Base-by-base conservation (phyloP, 306 rosid species). In the Quercus cerris region DNA sequence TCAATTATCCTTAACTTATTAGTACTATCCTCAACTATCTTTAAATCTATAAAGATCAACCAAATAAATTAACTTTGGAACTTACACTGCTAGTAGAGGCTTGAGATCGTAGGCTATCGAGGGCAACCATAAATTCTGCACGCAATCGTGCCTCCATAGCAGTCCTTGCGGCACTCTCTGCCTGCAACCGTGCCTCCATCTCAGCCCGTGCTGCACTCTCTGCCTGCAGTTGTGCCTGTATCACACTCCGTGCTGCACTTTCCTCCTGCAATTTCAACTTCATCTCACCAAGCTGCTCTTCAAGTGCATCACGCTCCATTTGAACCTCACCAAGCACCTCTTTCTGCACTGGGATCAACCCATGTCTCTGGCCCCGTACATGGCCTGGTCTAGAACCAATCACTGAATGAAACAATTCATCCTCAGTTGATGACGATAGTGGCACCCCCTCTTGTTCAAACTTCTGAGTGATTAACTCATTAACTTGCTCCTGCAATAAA, bases 151-250 rank as follows among this genome's bases (percentile, higher is more conserved):
- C 72, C 72, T 68, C 72, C 72, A 68, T 68, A 3, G 72, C 72
- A 9, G 72, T 68, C 28, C 72, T 18, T 68, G 72, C 72, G 4
- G 72, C 72, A 68, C 72, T 35, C 72, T 68, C 72, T 68, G 72
- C 72, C 72, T 68, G 72, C 72, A 68, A n/a, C 20, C 72, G 72
- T 33, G 72, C 72, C 72, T 68, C 72, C 72, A 68, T 68, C 54
- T 68, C 72, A 28, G 72, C 72, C 38, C 72, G 72, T 33, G 72
- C 72, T 17, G 72, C 72, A 68, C 52, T 68, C 51, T 68, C 72
- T 2, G 72, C 72, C 52, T 68, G 72, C 6, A 68, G 72, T n/a
- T 68, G 72, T 68, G 72, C 72, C 52, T 68, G 72, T 35, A 68
- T 68, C 52, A 68, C 72, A 0, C 9, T 18, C 72, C 72, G 72